A percentile compares a stretch with the other conserved stretches of the same genome.
phyloP scores from a whole-genome alignment of 1,284 basidiomycete species.

The Trichosporon ovoides region DNA sequence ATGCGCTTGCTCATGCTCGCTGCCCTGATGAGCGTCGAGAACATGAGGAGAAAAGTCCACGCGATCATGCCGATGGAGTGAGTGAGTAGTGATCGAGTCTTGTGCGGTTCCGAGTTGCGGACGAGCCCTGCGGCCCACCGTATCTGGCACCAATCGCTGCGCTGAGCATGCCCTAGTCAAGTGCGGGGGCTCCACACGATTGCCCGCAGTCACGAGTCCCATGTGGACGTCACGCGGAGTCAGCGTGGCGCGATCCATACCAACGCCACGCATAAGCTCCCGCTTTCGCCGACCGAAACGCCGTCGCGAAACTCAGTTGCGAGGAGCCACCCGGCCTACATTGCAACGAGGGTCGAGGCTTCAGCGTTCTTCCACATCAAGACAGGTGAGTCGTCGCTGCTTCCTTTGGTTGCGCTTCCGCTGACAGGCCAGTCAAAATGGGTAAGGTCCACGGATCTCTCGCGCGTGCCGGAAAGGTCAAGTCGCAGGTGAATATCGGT shows the following conservation, averaged over 20 bases:
- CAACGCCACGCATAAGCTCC: neutral
- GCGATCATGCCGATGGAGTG: neutral
- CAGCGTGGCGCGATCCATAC: neutral
- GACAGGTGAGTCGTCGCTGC: slow-evolving; percentile 11
- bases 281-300: slow-evolving; percentile 4
- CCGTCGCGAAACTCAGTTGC: neutral
- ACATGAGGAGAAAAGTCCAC: neutral
- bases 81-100: neutral
- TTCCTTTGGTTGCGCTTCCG: neutral
- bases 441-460: slow-evolving; percentile 94
- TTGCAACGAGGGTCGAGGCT: neutral
- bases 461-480: slow-evolving; percentile 99
- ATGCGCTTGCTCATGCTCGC: slow-evolving; percentile 11
- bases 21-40: neutral
- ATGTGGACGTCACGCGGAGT: neutral
- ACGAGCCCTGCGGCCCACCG: neutral
- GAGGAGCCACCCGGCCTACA: neutral
- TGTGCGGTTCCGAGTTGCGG: neutral
- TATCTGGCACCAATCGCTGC: neutral
- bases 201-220: neutral
- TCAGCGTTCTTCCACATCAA: slow-evolving; percentile 9
- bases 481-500: slow-evolving; percentile 61
- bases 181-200: neutral
- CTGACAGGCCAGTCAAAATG: slow-evolving; percentile 45
- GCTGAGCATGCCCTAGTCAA: neutral